These are phyloP conservation scores for Podila verticillata DNA, from an alignment of 192 early-diverging fungal species.

Conservation along the genomic window DNA sequence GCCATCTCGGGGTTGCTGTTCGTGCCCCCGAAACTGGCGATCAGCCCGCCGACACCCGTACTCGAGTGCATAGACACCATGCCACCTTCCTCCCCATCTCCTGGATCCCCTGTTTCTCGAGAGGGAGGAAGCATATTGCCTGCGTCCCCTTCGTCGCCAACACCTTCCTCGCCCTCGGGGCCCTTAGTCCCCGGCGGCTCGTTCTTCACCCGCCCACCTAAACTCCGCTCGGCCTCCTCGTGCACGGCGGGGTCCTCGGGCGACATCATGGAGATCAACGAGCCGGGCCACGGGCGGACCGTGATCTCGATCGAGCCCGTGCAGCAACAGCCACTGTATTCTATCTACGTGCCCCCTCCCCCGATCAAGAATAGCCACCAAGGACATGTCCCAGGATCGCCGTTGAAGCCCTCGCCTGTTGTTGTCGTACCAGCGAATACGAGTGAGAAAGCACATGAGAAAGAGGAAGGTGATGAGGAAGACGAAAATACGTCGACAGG, in stretches of 20 bases:
- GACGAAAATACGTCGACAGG: not conserved
- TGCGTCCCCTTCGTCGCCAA: not conserved
- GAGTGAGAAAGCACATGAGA: not conserved
- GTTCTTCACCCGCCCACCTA: conserved; percentile 25
- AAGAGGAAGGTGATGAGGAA: not conserved
- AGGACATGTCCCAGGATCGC: not conserved
- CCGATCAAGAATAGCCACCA: not conserved
- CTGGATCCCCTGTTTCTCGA: not conserved
- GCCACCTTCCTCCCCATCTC: not conserved
- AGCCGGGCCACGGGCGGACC: conserved; percentile 31
- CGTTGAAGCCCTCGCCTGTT: not conserved
- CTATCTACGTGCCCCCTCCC: conserved; percentile 32
- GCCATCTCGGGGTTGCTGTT: conserved; percentile 40
- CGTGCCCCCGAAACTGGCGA: conserved; percentile 24
- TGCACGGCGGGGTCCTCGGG: conserved; percentile 3
- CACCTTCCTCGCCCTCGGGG: not conserved
- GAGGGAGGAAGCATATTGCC: no score
- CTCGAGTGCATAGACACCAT: not conserved
- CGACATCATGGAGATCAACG: conserved; percentile 52
- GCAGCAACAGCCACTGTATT: conserved; percentile 38
- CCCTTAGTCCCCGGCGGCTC: conserved; percentile 26
- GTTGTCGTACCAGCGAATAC: not conserved
- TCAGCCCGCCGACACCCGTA: conserved; percentile 17
- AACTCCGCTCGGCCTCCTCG: conserved; percentile 31
- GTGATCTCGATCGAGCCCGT: conserved; percentile 38